A percentile compares a stretch with the other conserved stretches of the same genome.
phyloP scores from a whole-genome alignment of 2,329 filamentous ascomycete genomes.

The Dactylellina leptospora region DNA sequence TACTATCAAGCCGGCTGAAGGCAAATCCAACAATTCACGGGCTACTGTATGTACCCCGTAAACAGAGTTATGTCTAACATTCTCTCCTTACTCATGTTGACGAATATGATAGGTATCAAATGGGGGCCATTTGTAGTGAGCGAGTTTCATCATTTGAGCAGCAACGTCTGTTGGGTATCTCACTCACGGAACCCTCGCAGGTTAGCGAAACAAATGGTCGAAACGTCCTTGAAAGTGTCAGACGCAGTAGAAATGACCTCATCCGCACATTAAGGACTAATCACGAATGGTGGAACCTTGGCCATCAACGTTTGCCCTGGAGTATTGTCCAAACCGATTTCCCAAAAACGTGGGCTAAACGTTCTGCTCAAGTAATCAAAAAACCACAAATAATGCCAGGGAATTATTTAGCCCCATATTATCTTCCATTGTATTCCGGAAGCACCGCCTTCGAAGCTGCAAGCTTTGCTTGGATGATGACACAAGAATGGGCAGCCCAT shows the following conservation, averaged over 20 bases:
- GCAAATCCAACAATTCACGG: constrained; percentile 45
- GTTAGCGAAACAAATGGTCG: constrained; percentile 14
- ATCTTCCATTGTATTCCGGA: constrained; percentile 50
- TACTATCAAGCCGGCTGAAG: constrained; percentile 38
- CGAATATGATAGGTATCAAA: constrained; percentile 41
- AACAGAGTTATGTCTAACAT: too few species aligned
- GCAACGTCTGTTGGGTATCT: constrained; percentile 38
- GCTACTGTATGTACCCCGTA: constrained; percentile 47
- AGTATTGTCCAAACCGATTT: constrained; percentile 24
- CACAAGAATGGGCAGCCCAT: constrained; percentile 41
- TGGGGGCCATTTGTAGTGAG: constrained; percentile 47
- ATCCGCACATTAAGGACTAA: constrained; percentile 40
- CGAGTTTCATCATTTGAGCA: constrained; percentile 45
- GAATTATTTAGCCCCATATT: constrained; percentile 47
- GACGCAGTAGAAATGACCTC: constrained; percentile 41
- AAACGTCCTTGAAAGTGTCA: constrained; percentile 33
- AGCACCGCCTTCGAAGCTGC: constrained; percentile 50
- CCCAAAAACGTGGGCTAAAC: constrained; percentile 43
- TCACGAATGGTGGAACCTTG: constrained; percentile 52
- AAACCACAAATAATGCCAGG: constrained; percentile 23
- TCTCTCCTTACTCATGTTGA: too few species aligned
- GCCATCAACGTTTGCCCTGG: constrained; percentile 45
- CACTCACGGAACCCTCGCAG: constrained; percentile 18
- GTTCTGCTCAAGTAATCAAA: constrained; percentile 19
- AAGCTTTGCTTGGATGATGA: constrained; percentile 51